Base-by-base conservation (phyloP, 2,329 filamentous ascomycete genomes). In the Ophiocordyceps sinensis region DNA sequence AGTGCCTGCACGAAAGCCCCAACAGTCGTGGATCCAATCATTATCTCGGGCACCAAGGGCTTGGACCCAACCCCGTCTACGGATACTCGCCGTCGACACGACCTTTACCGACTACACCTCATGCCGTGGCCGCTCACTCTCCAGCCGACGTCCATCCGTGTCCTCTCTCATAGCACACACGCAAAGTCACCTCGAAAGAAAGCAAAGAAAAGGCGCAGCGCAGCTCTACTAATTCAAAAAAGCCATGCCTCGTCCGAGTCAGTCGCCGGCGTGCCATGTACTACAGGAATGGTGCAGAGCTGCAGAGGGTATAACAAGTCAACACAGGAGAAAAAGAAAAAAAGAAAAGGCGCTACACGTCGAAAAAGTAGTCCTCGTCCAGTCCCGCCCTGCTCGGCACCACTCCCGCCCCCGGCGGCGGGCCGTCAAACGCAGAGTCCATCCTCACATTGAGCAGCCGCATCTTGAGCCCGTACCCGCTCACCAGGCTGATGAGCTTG, bases 361-460 rank as follows among this genome's bases (percentile, higher is more conserved):
- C 85, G 64, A 93, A 96, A 63, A 82, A 95, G 60, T 93, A 98
- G 58, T 95, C 82, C 49, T 94, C 86, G 58, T 94, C 85, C 49
- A 96, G 60, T 1, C 85, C 88, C 51, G 91, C 83, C 41, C 91
- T 70, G 53, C 78, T 83, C 3, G 91, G 89, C 47, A 94, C 77
- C 43, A 76, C 70, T 13, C 85, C 85, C 5, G 78, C 77, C 34
- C 82, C 83, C n/a, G 71, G 71, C 40, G 70, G 68, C 41, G 75
- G 76, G 21, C 75, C 78, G 37, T 80, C 74, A 56, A 93, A 75
- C 6, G 70, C 70, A 39, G 76, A 83, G 57, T 96, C 86, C 63
- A 88, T 83, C 42, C 86, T 71, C 35, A 98, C 83, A 60, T 96
- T 98, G 51, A 98, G 67, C 55, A 98, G 64, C 34, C 91, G 71